Conservation (phyloP, 176 grass and related monocot genomes). For the Oryza punctata region DNA sequence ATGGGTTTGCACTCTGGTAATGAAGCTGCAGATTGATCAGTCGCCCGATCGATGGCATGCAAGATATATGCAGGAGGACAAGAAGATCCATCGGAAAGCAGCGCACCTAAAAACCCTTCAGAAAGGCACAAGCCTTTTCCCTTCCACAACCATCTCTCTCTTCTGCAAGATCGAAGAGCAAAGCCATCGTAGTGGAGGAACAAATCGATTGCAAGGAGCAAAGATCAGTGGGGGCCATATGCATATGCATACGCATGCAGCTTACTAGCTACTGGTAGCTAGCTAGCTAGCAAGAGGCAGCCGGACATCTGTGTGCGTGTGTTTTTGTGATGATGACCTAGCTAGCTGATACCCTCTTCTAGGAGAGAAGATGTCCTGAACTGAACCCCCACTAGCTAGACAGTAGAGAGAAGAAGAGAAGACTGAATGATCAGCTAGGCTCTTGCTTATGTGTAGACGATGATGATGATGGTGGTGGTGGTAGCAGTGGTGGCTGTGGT, state of each 20-base stretch:
- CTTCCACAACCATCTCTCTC: not conserved
- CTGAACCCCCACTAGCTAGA: constrained; percentile 43
- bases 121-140: constrained; percentile 59
- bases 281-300: not conserved
- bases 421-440: not conserved
- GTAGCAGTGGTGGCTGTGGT: constrained; percentile 32
- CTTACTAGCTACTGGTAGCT: not conserved
- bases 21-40: not conserved
- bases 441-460: too few relatives aligned
- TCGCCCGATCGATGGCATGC: not conserved
- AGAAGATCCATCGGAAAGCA: constrained; percentile 18
- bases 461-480: not conserved
- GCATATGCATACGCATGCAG: not conserved
- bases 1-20: not conserved
- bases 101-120: constrained; percentile 45
- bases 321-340: constrained; percentile 41
- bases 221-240: not conserved
- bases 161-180: not conserved
- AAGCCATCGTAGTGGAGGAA: constrained; percentile 30
- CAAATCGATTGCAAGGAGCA: constrained; percentile 43
- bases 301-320: too few relatives aligned
- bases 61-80: not conserved
- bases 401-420: not conserved
- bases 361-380: not conserved
- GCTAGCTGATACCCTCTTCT: not conserved